Percentiles rank a stretch among this genome's conserved stretches.
phyloP scores from a whole-genome alignment of 1,284 basidiomycete genomes.

The Meira miltonrushii region DNA sequence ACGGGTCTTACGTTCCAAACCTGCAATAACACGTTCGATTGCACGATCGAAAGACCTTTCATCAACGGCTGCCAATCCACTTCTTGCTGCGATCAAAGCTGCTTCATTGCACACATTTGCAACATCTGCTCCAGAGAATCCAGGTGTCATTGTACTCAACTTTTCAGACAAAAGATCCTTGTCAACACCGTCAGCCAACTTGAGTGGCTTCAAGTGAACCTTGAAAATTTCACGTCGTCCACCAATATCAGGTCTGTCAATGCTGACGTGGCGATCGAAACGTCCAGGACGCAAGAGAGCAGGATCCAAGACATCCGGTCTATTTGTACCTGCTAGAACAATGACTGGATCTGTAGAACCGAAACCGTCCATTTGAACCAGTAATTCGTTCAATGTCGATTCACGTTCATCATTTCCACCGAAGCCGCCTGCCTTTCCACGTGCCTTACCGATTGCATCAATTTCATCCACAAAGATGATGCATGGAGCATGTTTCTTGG shows the following conservation, averaged over 20 bases:
- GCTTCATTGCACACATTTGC: conserved; percentile 99
- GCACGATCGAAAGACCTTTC: conserved; percentile 91
- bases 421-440: conserved; percentile 79
- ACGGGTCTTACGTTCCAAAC: conserved; percentile 89
- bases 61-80: conserved; percentile 70
- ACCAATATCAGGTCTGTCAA: conserved; percentile 88
- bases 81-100: conserved; percentile 86
- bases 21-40: conserved; percentile 96
- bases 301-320: conserved; percentile 89
- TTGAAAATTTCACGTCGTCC: conserved; percentile 90
- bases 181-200: conserved; percentile 35
- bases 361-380: conserved; percentile 99
- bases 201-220: conserved; percentile 84
- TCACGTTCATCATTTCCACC: conserved; percentile 98
- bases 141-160: conserved; percentile 89
- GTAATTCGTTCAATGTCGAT: conserved; percentile 91
- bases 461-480: conserved; percentile 65
- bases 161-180: conserved; percentile 60
- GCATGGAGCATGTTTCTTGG: conserved; percentile 94
- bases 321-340: conserved; percentile 91
- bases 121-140: conserved; percentile 97
- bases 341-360: conserved; percentile 92
- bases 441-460: conserved; percentile 93
- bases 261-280: conserved; percentile 93
- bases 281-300: conserved; percentile 94